These are phyloP conservation scores for Aspergillus bombycis DNA, from an alignment of 2,329 filamentous ascomycete species.

Conservation along the genomic window DNA sequence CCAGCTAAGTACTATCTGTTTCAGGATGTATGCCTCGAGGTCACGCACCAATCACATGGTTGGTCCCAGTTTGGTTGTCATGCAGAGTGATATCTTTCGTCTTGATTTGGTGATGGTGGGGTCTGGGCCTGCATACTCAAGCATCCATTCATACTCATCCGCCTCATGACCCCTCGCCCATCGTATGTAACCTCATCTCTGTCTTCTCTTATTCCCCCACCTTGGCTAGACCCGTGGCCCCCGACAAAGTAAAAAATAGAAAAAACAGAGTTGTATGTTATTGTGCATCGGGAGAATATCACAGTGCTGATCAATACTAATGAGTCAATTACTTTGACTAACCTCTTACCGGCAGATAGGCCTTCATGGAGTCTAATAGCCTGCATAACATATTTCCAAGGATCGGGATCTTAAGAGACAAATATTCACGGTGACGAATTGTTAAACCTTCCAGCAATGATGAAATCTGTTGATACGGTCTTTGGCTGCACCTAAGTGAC, in stretches of 20 bases:
- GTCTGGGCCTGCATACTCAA: constrained; percentile 3
- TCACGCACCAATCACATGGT: constrained; percentile 4
- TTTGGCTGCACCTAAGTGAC: no score
- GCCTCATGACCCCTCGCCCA: constrained; percentile 8
- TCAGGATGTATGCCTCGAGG: constrained; percentile 4
- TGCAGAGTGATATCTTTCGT: constrained; percentile 1
- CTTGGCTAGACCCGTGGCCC: not conserved
- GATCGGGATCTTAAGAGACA: not conserved
- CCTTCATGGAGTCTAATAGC: not conserved
- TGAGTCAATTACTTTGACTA: not conserved
- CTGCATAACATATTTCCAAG: constrained; percentile 1
- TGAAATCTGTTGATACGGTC: no score
- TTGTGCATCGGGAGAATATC: not conserved
- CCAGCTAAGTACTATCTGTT: not conserved
- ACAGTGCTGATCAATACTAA: not conserved
- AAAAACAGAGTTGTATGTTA: not conserved
- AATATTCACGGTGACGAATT: constrained; percentile 2
- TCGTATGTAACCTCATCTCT: constrained; percentile 18
- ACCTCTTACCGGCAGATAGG: no score
- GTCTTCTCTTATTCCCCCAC: constrained; percentile 18
- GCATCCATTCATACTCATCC: not conserved
- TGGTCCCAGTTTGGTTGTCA: not conserved
- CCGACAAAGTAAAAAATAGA: not conserved
- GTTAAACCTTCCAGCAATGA: constrained; percentile 31
- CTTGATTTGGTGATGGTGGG: not conserved